A percentile compares a stretch with the other conserved stretches of the same genome.
Conservation (phyloP, 805 yeast species). For the Saccharomycopsis javanensis region DNA sequence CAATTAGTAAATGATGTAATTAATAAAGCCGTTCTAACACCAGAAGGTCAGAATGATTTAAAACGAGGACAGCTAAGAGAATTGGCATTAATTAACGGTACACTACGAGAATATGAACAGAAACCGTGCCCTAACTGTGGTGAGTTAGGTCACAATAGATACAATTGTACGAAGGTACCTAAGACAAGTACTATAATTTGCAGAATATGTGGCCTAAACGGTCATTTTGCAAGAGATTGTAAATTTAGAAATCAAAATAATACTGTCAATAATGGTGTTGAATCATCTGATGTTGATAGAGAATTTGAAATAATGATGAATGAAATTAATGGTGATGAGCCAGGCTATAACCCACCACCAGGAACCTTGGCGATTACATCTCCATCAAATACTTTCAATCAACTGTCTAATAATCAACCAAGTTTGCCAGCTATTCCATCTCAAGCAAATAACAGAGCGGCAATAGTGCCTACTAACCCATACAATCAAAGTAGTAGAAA, state of each 20-base stretch:
- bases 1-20: conserved; percentile 66
- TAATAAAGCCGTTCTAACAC: conserved; percentile 75
- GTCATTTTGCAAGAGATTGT: conserved; percentile 89
- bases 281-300: conserved; percentile 29
- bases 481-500: conserved; percentile 1
- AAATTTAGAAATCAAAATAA: conserved; percentile 27
- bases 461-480: background rate
- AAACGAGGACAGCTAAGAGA: conserved; percentile 87
- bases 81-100: conserved; percentile 89
- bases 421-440: background rate
- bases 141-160: conserved; percentile 51
- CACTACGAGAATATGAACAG: conserved; percentile 70
- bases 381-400: background rate
- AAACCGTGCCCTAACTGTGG: conserved; percentile 60
- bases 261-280: conserved; percentile 13
- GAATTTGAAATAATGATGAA: conserved; percentile 44
- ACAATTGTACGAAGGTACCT: conserved; percentile 45
- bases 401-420: background rate
- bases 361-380: background rate
- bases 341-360: background rate
- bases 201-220: conserved; percentile 66
- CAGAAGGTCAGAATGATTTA: conserved; percentile 87
- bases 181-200: conserved; percentile 51
- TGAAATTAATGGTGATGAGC: conserved; percentile 31
- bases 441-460: background rate